Conservation (phyloP, 805 yeast genomes). For the Monosporozyma yasuniensis region DNA sequence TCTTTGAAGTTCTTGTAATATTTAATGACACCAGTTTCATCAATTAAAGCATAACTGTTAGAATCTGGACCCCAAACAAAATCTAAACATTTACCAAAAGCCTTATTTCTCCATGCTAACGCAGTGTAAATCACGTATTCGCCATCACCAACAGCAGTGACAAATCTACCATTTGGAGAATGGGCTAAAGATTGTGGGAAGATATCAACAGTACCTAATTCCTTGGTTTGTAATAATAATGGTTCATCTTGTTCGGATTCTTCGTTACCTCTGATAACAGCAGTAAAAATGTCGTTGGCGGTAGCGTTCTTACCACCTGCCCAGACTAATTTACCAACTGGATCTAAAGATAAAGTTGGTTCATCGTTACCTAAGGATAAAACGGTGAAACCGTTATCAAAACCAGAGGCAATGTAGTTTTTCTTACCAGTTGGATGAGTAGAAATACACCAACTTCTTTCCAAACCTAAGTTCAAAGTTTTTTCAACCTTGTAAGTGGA, state of each 20-base stretch:
- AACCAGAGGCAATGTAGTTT: constrained; percentile 82
- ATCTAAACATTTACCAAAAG: constrained; percentile 82
- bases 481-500: constrained; percentile 90
- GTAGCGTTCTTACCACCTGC: constrained; percentile 59
- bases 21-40: constrained; percentile 53
- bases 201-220: constrained; percentile 87
- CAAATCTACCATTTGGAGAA: constrained; percentile 96
- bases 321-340: constrained; percentile 85
- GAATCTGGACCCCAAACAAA: constrained; percentile 95
- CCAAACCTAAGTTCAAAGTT: constrained; percentile 82
- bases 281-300: constrained; percentile 63
- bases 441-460: constrained; percentile 94
- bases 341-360: constrained; percentile 89
- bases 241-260: constrained; percentile 73
- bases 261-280: constrained; percentile 65
- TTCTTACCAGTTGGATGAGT: constrained; percentile 54
- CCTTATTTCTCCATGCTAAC: constrained; percentile 94
- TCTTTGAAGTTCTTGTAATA: constrained; percentile 82
- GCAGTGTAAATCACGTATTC: constrained; percentile 95
- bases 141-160: constrained; percentile 95
- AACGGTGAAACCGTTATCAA: constrained; percentile 89
- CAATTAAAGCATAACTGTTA: constrained; percentile 76
- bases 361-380: constrained; percentile 87
- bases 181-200: constrained; percentile 82
- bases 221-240: constrained; percentile 71